Evolutionary conservation across 306 rosid species (phyloP).

Genomic region (Cucumis cinereus): DNA sequence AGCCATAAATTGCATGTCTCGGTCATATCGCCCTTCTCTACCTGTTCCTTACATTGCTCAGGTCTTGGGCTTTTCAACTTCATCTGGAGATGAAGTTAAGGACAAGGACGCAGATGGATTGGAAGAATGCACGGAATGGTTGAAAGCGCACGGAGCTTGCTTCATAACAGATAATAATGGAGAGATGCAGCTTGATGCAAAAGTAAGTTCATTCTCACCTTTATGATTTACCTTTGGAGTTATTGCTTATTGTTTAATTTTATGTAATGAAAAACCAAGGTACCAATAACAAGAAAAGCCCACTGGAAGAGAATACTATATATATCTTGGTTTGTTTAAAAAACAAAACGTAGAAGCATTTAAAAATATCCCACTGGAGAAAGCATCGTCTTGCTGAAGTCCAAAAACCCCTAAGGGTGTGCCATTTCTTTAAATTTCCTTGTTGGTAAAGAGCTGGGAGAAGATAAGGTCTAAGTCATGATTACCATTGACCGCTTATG

Average conservation of each 20-base stretch:
- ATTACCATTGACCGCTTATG: neutral
- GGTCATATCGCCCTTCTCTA: constrained; percentile 84
- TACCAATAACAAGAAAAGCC: neutral
- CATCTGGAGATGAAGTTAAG: constrained; percentile 27
- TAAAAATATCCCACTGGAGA: neutral
- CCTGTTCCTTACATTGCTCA: constrained; percentile 71
- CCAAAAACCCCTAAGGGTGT: neutral
- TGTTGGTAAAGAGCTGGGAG: neutral
- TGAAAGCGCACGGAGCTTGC: constrained; percentile 83
- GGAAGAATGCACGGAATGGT: constrained; percentile 89
- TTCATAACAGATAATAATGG: constrained; percentile 45
- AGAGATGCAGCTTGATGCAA: constrained; percentile 63
- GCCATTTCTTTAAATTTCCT: neutral
- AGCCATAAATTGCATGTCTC: constrained; percentile 86
- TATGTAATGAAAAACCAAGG: neutral
- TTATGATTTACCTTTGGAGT: neutral
- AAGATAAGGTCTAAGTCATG: neutral
- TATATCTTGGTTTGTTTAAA: neutral
- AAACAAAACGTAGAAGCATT: neutral
- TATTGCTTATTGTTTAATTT: neutral
- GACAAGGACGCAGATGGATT: constrained; percentile 45
- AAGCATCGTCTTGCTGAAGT: neutral
- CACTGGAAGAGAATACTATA: neutral
- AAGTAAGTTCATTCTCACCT: constrained; percentile 38
- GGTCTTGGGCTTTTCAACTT: constrained; percentile 58